These are phyloP conservation scores for Salix viminalis DNA, from an alignment of 345 rosid species.

Conservation along the genomic window DNA sequence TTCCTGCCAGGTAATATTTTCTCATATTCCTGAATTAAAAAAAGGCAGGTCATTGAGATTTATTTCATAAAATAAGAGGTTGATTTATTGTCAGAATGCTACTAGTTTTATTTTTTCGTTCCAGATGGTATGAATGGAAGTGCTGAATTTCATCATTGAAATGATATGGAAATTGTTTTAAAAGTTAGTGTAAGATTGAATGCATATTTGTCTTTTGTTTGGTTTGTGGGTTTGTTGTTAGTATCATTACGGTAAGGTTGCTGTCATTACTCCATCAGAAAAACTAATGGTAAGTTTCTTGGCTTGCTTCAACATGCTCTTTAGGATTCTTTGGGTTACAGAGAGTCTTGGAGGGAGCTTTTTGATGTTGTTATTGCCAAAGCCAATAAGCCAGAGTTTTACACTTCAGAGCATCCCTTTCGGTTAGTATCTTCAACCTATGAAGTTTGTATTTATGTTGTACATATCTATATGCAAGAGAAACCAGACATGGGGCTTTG, in stretches of 20 bases:
- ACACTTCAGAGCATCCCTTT: constrained; percentile 87
- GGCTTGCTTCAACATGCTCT: constrained; percentile 21
- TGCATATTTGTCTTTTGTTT: background rate
- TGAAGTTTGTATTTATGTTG: constrained; percentile 8
- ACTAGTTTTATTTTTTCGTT: background rate
- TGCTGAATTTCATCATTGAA: background rate
- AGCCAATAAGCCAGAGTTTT: constrained; percentile 92
- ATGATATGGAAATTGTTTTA: background rate
- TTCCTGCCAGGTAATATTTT: too few species aligned
- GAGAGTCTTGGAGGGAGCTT: constrained; percentile 86
- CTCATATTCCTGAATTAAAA: too few species aligned
- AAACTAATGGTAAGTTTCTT: background rate
- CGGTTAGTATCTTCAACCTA: constrained; percentile 46
- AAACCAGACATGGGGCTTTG: background rate
- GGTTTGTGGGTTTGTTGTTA: background rate
- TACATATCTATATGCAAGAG: background rate
- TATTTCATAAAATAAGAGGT: background rate
- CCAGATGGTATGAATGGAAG: background rate
- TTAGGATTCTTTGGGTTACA: constrained; percentile 62
- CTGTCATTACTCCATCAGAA: background rate
- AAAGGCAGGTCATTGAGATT: background rate
- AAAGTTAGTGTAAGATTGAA: background rate
- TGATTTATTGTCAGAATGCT: background rate
- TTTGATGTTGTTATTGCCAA: constrained; percentile 95
- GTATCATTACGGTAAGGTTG: background rate